Evolutionary conservation across 495 filamentous ascomycete genomes (phyloP), one percentile per base, ranked within the genome.

Genomic region (Rhizodiscina lignyota): DNA sequence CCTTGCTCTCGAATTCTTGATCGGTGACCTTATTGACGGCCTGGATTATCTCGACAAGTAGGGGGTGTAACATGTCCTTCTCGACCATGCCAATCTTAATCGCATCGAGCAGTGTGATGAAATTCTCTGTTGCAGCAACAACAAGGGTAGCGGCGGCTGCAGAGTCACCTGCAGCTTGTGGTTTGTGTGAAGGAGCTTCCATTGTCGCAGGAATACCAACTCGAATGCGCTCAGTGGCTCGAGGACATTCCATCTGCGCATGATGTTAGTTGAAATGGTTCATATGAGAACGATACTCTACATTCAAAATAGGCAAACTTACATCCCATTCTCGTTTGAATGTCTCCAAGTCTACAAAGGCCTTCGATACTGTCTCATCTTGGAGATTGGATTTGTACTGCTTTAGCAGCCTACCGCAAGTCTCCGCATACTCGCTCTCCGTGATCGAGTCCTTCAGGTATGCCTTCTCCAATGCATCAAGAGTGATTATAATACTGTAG

Each of bases 91-190:
- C 80, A 26, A 99, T 65, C 47, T 80, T 79, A 45, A 96, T 64
- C 17, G 89, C 91, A 56, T 99, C 91, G 30, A 99, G 64, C 56
- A 94, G 86, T 0, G 91, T 99, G 54, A 99, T 96, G 51, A 99
- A 99, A 52, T 93, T 85, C 56, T 96, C 83, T 3, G 89, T 94
- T 3, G 89, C 86, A 32, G 81, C 70, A 19, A 87, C 56, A 37
- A 94, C 84, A 24, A 87, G 63, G 27, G 74, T 70, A 18, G 80
- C 82, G 15, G 76, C 76, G 36, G 72, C 71, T 29, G 65, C 68
- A 22, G 56, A 48, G 18, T 48, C 37, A 17, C 45, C 50, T 30
- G 64, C 50, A 1, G 69, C 48, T 6, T 56, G 56, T 34, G 55
- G 44, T 33, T 16, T 6, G 42, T 64, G 58, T 18, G 59, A 59